A percentile compares a stretch with the other conserved stretches of the same genome.
Evolutionary conservation across 1,139 yeast species (phyloP).

Genomic region (Kodamaea ohmeri): DNA sequence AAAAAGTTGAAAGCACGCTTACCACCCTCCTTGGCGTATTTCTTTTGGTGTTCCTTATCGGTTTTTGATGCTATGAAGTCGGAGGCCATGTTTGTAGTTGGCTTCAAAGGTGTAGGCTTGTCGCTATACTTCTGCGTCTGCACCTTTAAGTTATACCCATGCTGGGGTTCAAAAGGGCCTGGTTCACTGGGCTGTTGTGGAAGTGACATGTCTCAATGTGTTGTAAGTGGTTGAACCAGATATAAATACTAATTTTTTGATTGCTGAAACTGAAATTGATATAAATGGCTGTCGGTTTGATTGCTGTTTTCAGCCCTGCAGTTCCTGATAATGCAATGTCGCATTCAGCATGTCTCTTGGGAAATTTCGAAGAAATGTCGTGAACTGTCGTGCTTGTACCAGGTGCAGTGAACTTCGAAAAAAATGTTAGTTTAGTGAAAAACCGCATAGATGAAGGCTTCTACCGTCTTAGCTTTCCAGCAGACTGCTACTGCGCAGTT

Average conservation of each 20-base stretch:
- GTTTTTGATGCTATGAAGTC: conserved; percentile 31
- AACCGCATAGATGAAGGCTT: conserved; percentile 48
- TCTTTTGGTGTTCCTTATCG: conserved; percentile 39
- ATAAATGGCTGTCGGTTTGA: background rate
- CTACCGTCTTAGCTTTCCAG: conserved; percentile 51
- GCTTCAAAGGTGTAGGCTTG: conserved; percentile 36
- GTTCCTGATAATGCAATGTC: background rate
- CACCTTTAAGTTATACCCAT: conserved; percentile 33
- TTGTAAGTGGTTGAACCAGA: background rate
- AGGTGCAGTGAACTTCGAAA: conserved; percentile 3
- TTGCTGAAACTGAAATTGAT: conserved; percentile 1
- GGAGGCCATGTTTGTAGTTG: conserved; percentile 25
- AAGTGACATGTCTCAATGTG: conserved; percentile 12
- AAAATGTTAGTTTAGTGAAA: conserved; percentile 4
- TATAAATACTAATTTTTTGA: conserved; percentile 1
- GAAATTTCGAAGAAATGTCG: too few relatives aligned
- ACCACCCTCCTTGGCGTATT: conserved; percentile 33
- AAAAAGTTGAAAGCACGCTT: conserved; percentile 16
- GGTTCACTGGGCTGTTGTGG: conserved; percentile 34
- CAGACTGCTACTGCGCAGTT: conserved; percentile 50
- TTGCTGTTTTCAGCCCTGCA: conserved; percentile 4
- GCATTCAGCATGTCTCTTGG: conserved; percentile 2
- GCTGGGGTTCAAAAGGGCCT: conserved; percentile 29
- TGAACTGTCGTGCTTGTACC: conserved; percentile 6
- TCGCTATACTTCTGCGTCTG: conserved; percentile 35